These are phyloP conservation scores for Rhizophora mangle DNA, from an alignment of 345 rosid genomes.

Conservation along the genomic window DNA sequence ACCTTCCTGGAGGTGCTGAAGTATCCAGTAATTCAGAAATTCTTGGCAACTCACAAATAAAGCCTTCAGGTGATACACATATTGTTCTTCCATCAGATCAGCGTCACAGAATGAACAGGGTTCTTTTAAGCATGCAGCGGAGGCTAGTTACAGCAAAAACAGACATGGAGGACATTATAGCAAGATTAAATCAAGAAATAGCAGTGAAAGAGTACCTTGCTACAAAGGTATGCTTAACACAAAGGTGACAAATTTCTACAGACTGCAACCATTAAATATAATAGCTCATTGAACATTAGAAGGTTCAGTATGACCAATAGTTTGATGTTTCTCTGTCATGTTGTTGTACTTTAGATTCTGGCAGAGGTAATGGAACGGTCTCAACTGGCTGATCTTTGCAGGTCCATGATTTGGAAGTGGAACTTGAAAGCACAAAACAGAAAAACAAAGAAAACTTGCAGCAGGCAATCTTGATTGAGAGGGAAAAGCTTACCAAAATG, in stretches of 20 bases:
- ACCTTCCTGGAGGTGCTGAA: slow-evolving; percentile 50
- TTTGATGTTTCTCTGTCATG: slow-evolving; percentile 4
- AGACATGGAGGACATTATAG: slow-evolving; percentile 95
- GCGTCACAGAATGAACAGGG: slow-evolving; percentile 73
- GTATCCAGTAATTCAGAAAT: slow-evolving; percentile 37
- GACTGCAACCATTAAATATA: background rate
- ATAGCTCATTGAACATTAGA: background rate
- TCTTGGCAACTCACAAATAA: slow-evolving; percentile 39
- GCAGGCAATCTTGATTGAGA: slow-evolving; percentile 82
- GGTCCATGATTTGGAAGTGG: slow-evolving; percentile 95
- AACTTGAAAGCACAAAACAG: slow-evolving; percentile 80
- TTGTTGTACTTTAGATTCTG: background rate
- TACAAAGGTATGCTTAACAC: slow-evolving; percentile 55
- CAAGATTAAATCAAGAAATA: slow-evolving; percentile 84
- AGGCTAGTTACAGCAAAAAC: slow-evolving; percentile 82
- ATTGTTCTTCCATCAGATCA: slow-evolving; percentile 77
- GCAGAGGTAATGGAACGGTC: slow-evolving; percentile 1
- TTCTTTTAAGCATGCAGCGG: slow-evolving; percentile 65
- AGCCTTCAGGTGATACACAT: slow-evolving; percentile 50
- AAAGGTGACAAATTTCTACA: background rate
- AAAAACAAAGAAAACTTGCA: slow-evolving; percentile 86
- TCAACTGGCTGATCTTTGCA: slow-evolving; percentile 31
- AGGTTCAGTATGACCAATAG: background rate
- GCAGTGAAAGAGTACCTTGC: slow-evolving; percentile 84
- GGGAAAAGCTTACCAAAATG: slow-evolving; percentile 83